Percentiles rank a stretch among this genome's conserved stretches.
Evolutionary conservation across 177 flowering plant genomes (phyloP).

Genomic region (Vitis hybrid): DNA sequence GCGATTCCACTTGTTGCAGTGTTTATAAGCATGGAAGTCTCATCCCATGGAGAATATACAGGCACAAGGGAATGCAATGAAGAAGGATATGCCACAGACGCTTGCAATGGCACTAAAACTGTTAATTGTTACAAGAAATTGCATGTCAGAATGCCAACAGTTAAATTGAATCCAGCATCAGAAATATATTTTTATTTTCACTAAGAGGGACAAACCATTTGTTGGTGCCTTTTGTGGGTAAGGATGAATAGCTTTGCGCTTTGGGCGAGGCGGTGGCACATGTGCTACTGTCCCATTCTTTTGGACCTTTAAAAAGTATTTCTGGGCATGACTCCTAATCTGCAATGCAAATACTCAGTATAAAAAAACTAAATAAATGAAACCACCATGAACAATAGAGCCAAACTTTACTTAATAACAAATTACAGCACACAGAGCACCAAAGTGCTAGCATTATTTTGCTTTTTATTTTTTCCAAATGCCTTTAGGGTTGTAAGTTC

Average conservation of each 20-base stretch:
- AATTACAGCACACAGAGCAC: neutral
- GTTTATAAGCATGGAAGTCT: conserved; percentile 48
- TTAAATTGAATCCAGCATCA: neutral
- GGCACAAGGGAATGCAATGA: conserved; percentile 46
- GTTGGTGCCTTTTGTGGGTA: conserved; percentile 91
- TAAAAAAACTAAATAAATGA: neutral
- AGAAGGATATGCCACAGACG: conserved; percentile 56
- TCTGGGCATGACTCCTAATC: conserved; percentile 99
- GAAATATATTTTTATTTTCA: too few relatives aligned
- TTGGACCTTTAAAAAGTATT: conserved; percentile 94
- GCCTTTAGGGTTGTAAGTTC: too few relatives aligned
- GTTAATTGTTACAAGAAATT: conserved; percentile 21
- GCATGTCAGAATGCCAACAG: conserved; percentile 16
- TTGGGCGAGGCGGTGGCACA: conserved; percentile 98
- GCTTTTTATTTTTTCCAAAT: too few relatives aligned
- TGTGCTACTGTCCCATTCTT: conserved; percentile 88
- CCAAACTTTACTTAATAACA: neutral
- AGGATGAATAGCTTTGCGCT: conserved; percentile 95
- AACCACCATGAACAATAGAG: neutral
- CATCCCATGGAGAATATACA: conserved; percentile 62
- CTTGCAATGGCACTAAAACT: conserved; percentile 58
- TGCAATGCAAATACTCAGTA: conserved; percentile 28
- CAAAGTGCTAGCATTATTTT: neutral
- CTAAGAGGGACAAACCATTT: conserved; percentile 49
- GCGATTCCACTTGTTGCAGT: conserved; percentile 34